These are phyloP conservation scores for Aspergillus transmontanensis DNA, from an alignment of 2,329 filamentous ascomycete species.

Conservation along the genomic window DNA sequence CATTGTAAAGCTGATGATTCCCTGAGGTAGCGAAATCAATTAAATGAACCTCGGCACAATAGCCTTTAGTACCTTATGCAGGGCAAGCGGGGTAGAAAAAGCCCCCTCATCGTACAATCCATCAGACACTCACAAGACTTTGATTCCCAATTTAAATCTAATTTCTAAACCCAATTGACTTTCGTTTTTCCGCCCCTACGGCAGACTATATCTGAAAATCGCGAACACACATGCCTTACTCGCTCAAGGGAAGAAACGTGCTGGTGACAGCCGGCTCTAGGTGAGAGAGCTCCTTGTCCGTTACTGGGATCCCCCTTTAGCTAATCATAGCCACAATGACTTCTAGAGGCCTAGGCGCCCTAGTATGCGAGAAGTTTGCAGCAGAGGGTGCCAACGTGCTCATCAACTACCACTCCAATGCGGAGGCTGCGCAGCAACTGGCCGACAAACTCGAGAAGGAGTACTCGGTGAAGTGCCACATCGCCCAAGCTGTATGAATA, in stretches of 20 bases:
- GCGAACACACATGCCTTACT: neutral
- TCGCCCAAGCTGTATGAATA: conserved; percentile 63
- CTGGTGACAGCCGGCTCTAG: conserved; percentile 66
- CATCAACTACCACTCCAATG: conserved; percentile 71
- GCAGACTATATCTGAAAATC: neutral
- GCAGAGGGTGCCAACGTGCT: conserved; percentile 68
- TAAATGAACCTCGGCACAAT: neutral
- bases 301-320: neutral
- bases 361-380: conserved; percentile 68
- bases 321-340: conserved; percentile 8
- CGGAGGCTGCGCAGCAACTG: conserved; percentile 61
- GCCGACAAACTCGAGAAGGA: conserved; percentile 57
- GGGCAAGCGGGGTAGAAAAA: neutral
- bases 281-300: conserved; percentile 41
- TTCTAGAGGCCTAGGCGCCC: conserved; percentile 70
- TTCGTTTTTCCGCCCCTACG: neutral
- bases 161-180: neutral
- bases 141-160: neutral
- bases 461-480: conserved; percentile 54
- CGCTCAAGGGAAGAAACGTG: conserved; percentile 48
- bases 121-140: neutral
- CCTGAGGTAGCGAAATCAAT: neutral
- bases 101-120: neutral
- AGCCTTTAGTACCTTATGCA: neutral
- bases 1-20: neutral